Evolutionary conservation across 495 filamentous ascomycete species (phyloP).

Genomic region (Penicillium cinerascens): DNA sequence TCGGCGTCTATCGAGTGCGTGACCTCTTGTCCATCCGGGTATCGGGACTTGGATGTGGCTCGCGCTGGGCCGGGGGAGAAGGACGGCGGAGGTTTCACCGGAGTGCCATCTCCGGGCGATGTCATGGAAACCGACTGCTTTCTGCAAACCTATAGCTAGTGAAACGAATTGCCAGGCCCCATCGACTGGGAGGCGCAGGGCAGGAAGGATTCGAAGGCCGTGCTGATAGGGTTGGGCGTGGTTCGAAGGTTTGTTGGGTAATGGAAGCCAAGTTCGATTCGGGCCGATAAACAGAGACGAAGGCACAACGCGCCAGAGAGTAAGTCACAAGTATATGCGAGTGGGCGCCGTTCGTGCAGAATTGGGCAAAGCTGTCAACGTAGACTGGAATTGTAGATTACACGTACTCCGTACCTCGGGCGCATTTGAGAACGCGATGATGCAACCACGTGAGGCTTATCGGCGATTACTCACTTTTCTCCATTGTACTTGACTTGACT

Average conservation of each 20-base stretch:
- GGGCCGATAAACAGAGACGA: conserved; percentile 10
- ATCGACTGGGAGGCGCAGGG: conserved; percentile 26
- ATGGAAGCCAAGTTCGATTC: conserved; percentile 27
- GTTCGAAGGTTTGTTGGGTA: conserved; percentile 7
- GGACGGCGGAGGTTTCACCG: conserved; percentile 58
- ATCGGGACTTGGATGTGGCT: conserved; percentile 50
- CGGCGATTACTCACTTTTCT: conserved; percentile 14
- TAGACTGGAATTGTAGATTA: conserved; percentile 15
- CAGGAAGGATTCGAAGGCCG: neutral
- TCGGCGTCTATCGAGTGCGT: conserved; percentile 43
- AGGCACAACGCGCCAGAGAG: neutral
- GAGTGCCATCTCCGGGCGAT: conserved; percentile 58
- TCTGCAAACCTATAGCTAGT: conserved; percentile 15
- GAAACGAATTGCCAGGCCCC: conserved; percentile 25
- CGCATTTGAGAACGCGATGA: conserved; percentile 16
- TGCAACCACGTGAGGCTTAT: conserved; percentile 32
- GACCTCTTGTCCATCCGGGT: conserved; percentile 38
- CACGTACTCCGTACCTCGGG: conserved; percentile 6
- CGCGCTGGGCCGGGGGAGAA: conserved; percentile 51
- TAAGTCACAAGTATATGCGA: neutral
- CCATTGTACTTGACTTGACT: neutral
- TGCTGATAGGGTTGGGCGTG: conserved; percentile 10
- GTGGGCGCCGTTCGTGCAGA: neutral
- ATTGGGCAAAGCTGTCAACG: neutral
- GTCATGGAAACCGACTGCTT: conserved; percentile 53